Percentiles rank a stretch among this genome's conserved stretches.
Conservation (phyloP, 805 yeast species). For the Yarrowia sp. region DNA sequence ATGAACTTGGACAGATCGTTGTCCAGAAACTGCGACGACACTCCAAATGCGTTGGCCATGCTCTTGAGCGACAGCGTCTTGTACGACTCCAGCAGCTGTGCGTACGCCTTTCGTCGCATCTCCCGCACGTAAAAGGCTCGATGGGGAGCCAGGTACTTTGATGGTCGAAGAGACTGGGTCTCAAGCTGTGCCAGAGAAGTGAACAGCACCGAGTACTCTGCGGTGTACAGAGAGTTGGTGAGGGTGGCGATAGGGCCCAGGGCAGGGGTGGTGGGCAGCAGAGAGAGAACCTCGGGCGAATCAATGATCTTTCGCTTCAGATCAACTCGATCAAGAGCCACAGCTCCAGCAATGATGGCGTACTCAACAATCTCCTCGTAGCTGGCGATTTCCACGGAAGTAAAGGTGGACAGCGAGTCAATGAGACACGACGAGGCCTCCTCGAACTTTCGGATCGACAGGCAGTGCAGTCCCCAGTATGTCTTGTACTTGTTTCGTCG, state of each 20-base stretch:
- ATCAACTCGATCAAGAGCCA: slow-evolving; percentile 78
- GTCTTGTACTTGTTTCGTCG: slow-evolving; percentile 93
- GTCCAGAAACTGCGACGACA: slow-evolving; percentile 82
- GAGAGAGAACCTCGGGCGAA: slow-evolving; percentile 86
- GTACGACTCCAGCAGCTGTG: slow-evolving; percentile 91
- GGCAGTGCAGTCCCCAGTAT: slow-evolving; percentile 75
- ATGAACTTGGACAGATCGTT: slow-evolving; percentile 82
- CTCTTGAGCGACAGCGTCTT: slow-evolving; percentile 84
- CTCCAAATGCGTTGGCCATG: slow-evolving; percentile 93
- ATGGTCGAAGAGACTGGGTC: slow-evolving; percentile 55
- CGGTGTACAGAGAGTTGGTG: slow-evolving; percentile 81
- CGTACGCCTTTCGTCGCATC: slow-evolving; percentile 90
- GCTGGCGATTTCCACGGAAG: slow-evolving; percentile 83
- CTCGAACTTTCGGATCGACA: slow-evolving; percentile 81
- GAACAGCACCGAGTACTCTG: slow-evolving; percentile 81
- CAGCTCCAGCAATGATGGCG: slow-evolving; percentile 83
- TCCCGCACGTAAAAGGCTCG: slow-evolving; percentile 84
- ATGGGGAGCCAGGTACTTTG: slow-evolving; percentile 71
- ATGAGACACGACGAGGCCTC: slow-evolving; percentile 83
- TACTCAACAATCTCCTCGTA: slow-evolving; percentile 88
- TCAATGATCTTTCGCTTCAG: slow-evolving; percentile 82
- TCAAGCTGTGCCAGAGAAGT: slow-evolving; percentile 72
- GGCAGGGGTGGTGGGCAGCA: slow-evolving; percentile 65
- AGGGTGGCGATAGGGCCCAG: slow-evolving; percentile 79
- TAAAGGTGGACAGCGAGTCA: slow-evolving; percentile 92